These are phyloP conservation scores for Eimeria acervulina DNA, from an alignment of 169 alveolate genomes.

Conservation along the genomic window DNA sequence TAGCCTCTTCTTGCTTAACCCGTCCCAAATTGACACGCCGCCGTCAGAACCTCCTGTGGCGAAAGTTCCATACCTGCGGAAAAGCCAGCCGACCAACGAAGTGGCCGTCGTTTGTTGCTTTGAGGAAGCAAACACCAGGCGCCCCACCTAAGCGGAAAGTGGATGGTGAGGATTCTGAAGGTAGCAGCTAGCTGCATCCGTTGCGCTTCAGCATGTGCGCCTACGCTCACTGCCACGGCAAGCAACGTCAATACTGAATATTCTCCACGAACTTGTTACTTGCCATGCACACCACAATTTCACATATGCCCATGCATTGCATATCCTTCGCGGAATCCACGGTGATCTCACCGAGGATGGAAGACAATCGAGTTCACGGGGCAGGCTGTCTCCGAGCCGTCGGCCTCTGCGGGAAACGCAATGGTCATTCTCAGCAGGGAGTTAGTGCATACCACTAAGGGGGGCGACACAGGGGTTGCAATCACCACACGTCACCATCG, in stretches of 20 bases:
- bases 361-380: slow-evolving; percentile 95
- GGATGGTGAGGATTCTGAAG: neutral
- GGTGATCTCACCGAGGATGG: slow-evolving; percentile 89
- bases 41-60: slow-evolving; percentile 98
- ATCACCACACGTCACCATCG: neutral
- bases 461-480: neutral
- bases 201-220: neutral
- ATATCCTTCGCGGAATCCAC: neutral
- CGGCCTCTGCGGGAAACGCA: slow-evolving; percentile 72
- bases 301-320: neutral
- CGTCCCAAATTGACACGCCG: slow-evolving; percentile 95
- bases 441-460: neutral
- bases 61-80: slow-evolving; percentile 91
- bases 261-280: neutral
- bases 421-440: neutral
- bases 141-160: neutral
- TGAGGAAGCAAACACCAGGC: neutral
- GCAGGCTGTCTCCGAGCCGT: slow-evolving; percentile 89
- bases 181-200: neutral
- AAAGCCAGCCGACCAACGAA: neutral
- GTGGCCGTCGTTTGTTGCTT: neutral
- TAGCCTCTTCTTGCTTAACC: slow-evolving; percentile 93
- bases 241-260: neutral
- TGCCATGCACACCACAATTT: neutral
- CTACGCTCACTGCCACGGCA: neutral